Base-by-base conservation (phyloP, 805 yeast genomes). In the Danielozyma ontarioensis region DNA sequence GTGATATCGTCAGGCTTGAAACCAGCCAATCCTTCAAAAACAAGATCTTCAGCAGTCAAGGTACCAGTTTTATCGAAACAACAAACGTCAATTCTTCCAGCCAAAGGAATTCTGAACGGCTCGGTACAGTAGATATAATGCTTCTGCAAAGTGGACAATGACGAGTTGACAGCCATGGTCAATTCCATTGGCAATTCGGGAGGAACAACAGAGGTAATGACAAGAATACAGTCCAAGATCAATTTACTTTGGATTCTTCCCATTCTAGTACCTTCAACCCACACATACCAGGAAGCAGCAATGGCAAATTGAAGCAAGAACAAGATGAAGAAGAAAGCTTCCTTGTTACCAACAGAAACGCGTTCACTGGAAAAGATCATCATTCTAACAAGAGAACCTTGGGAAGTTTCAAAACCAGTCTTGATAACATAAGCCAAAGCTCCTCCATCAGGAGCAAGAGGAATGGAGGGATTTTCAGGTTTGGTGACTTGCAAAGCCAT, bases 21-120 rank as follows among this genome's bases (percentile, higher is more conserved):
- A 6, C 96, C 96, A 31, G 97, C 97, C 45, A 90, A 70, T 49
- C 98, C 98, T 68, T 93, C 97, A 52, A 93, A 93, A 15, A 83
- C 89, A 46, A 93, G 72, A 56, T 93, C 97, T 61, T 93, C 98
- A 40, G 94, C 97, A 22, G 98, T 93, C 50, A 93, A 74, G 32
- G 98, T 93, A 61, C 98, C 98, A 32, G 98, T 93, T 56, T 93
- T 93, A 64, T 93, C 98, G 50, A 93, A 93, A 69, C 97, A 93
- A 68, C 98, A 93, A 34, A 93, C 96, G 60, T 93, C 98, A 40
- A 93, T 79, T 67, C 97, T 81, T 50, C 98, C 98, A 36, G 97
- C 98, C 54, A 83, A 77, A 34, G 98, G 97, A 46, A 93, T 89
- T 67, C 98, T 78, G 70, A 93, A 93, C 13, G 98, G 98, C 62